A percentile compares a stretch with the other conserved stretches of the same genome.
phyloP scores from a whole-genome alignment of 208 protist species.

The Herpetomonas tarakana region DNA sequence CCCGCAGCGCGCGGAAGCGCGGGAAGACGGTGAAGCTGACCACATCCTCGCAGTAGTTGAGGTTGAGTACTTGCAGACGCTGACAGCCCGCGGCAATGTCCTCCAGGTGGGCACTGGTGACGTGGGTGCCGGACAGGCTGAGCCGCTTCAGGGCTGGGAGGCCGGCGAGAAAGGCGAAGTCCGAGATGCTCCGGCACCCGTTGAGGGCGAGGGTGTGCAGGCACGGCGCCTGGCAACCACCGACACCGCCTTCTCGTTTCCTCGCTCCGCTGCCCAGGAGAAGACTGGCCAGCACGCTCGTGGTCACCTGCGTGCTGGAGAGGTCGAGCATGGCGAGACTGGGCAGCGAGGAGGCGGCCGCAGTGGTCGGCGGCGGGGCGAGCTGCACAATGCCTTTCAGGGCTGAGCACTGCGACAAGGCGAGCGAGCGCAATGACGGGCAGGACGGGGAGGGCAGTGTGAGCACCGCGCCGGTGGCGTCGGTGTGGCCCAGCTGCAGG shows the following conservation, averaged over 20 bases:
- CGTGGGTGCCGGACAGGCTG: not conserved
- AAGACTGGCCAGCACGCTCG: not conserved
- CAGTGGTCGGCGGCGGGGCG: not conserved
- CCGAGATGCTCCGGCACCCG: not conserved
- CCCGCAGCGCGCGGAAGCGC: conserved; percentile 2
- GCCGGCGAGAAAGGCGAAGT: not conserved
- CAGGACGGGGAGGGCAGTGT: not conserved
- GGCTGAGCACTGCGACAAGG: not conserved
- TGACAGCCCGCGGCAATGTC: not conserved
- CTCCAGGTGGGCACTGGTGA: not conserved
- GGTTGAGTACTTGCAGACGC: not conserved
- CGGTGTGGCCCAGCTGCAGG: not conserved
- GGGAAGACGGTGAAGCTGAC: not conserved
- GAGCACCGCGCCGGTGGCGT: not conserved
- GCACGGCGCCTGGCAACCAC: not conserved
- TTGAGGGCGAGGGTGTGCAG: conserved; percentile 5
- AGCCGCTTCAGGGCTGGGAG: not conserved
- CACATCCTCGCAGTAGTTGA: not conserved
- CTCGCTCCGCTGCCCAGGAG: not conserved
- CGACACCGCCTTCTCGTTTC: too few species aligned
- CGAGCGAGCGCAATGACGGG: not conserved
- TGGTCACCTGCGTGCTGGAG: not conserved
- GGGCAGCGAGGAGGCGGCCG: too few species aligned
- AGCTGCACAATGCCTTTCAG: not conserved
- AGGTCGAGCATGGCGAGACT: not conserved